Percentiles rank a stretch among this genome's conserved stretches.
Conservation (phyloP, 192 early-diverging fungal genomes). For the Chytriomyces confervae region DNA sequence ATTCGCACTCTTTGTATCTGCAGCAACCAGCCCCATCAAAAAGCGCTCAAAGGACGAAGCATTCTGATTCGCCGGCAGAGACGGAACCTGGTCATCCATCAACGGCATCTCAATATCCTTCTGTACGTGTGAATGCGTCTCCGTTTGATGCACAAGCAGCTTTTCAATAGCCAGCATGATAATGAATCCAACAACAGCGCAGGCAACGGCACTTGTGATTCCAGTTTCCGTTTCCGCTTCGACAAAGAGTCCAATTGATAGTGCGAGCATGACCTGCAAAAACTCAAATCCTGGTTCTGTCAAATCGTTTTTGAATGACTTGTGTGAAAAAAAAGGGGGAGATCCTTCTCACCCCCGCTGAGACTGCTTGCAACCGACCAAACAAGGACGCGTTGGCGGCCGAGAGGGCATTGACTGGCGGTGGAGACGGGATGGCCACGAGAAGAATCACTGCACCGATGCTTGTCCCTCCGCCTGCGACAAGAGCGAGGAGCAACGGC, state of each 20-base stretch:
- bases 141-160: background rate
- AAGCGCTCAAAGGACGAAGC: constrained; percentile 10
- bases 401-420: constrained; percentile 22
- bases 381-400: constrained; percentile 22
- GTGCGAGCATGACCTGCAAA: constrained; percentile 31
- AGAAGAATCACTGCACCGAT: constrained; percentile 18
- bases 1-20: background rate
- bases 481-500: constrained; percentile 18
- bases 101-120: background rate
- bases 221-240: constrained; percentile 21
- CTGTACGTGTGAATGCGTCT: background rate
- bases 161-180: constrained; percentile 23
- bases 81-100: background rate
- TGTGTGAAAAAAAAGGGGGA: too few species aligned
- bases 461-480: constrained; percentile 23
- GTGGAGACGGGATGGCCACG: constrained; percentile 9
- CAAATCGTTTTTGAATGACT: too few species aligned
- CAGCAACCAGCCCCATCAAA: constrained; percentile 22
- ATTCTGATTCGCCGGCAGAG: background rate
- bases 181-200: constrained; percentile 1
- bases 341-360: constrained; percentile 28
- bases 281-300: too few species aligned
- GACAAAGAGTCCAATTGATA: constrained; percentile 18
- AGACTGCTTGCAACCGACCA: constrained; percentile 28
- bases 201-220: background rate